Percentiles rank a stretch among this genome's conserved stretches.
These are phyloP conservation scores for Nannochloropsis granulata DNA, from an alignment of 108 stramenopile species.

Conservation along the genomic window DNA sequence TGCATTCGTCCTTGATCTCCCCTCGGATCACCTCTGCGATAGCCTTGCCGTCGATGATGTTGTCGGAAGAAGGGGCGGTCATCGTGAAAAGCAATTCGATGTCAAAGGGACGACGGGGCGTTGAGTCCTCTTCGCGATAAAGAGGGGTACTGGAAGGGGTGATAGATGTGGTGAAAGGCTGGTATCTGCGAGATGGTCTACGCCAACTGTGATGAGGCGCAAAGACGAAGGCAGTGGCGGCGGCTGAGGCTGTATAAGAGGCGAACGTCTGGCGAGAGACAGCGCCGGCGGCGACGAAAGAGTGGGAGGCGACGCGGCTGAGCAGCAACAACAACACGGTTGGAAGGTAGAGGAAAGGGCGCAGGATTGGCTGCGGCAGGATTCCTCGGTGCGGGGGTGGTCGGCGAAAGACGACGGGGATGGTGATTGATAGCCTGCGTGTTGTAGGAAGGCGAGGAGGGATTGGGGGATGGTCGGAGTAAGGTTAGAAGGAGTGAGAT, in stretches of 20 bases:
- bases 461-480: no score
- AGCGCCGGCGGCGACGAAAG: neutral
- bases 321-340: neutral
- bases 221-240: neutral
- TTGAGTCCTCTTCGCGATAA: neutral
- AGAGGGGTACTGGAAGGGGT: neutral
- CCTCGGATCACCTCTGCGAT: slow-evolving; percentile 14
- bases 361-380: neutral
- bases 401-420: no score
- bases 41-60: slow-evolving; percentile 12
- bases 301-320: neutral
- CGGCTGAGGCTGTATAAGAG: neutral
- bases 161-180: neutral
- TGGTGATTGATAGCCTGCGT: no score
- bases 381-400: neutral
- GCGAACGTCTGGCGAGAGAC: neutral
- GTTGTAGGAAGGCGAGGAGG: no score
- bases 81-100: neutral
- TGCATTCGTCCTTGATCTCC: neutral
- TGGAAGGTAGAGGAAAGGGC: neutral
- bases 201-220: neutral
- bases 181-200: neutral
- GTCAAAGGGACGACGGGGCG: neutral
- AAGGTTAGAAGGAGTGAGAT: no score
- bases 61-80: neutral